Evolutionary conservation across 805 yeast species (phyloP), one percentile per base, ranked within the genome.

Genomic region (Saccharomyces paradoxus): DNA sequence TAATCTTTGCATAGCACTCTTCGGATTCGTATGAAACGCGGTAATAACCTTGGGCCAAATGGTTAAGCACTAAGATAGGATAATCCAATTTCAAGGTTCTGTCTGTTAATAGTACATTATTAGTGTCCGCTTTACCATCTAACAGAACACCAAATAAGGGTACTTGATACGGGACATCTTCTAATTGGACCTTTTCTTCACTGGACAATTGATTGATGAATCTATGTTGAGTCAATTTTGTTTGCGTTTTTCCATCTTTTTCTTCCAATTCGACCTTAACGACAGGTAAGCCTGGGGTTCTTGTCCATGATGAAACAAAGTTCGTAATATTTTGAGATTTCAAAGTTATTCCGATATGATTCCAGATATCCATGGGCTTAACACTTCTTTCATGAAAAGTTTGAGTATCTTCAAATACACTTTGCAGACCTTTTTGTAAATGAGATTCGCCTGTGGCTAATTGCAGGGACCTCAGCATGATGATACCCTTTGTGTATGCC

Each of bases 141-240:
- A 62, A 55, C 46, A 62, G 50, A 21, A 51, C 51, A n/a, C 59
- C 58, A 28, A 68, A 63, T 48, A 87, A 65, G 3, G 92, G 91
- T 48, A 86, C 71, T 58, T 83, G 85, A 63, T 73, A 86, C 3
- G 86, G 84, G 46, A 74, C 70, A 60, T 84, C 83, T 63, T 83
- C 88, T 41, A 75, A 59, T 13, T 71, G 61, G n/a, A 66, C 63
- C 28, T 62, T 60, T 5, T 61, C 63, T 10, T 46, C 50, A 3
- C 22, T 14, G 12, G 61, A 58, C 1, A 27, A 31, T 13, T 60
- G 58, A 13, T 63, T 54, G n/a, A 65, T 27, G 52, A 59, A 74
- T 56, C 77, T 66, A 55, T 74, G 72, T 60, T 78, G 81, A 44
- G 66, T 73, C 24, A 78, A 49, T 26, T 61, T 63, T 3, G 77